These are phyloP conservation scores for Westerdykella sp. DNA, from an alignment of 2,329 filamentous ascomycete species.

Conservation along the genomic window DNA sequence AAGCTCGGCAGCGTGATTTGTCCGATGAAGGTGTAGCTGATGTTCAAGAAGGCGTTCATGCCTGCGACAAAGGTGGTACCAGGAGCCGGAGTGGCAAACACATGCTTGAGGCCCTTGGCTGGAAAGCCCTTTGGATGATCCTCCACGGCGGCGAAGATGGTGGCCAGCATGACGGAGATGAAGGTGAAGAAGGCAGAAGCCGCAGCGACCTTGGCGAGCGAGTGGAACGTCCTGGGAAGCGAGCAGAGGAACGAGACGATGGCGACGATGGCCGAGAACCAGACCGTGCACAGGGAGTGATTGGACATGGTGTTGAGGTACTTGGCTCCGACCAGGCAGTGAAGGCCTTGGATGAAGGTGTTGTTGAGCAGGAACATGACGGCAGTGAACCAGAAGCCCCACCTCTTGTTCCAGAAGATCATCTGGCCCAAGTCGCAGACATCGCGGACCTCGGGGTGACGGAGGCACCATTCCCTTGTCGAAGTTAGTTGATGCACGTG, in stretches of 20 bases:
- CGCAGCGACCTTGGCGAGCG: slow-evolving; percentile 72
- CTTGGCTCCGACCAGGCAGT: slow-evolving; percentile 77
- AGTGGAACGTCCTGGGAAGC: slow-evolving; percentile 76
- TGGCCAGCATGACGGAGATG: slow-evolving; percentile 75
- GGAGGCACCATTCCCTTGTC: slow-evolving; percentile 76
- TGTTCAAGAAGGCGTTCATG: slow-evolving; percentile 88
- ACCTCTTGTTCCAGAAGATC: slow-evolving; percentile 79
- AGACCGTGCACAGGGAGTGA: slow-evolving; percentile 67
- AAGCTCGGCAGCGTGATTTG: slow-evolving; percentile 92
- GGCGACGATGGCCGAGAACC: slow-evolving; percentile 68
- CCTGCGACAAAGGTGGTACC: slow-evolving; percentile 75
- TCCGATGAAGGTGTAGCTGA: slow-evolving; percentile 92
- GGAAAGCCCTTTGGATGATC: slow-evolving; percentile 62
- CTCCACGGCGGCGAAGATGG: slow-evolving; percentile 74
- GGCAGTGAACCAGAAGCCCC: slow-evolving; percentile 63
- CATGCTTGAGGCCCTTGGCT: slow-evolving; percentile 54
- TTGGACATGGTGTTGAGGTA: slow-evolving; percentile 86
- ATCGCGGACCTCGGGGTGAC: slow-evolving; percentile 85
- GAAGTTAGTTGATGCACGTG: slow-evolving; percentile 5
- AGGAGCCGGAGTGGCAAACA: slow-evolving; percentile 60
- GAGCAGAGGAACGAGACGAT: slow-evolving; percentile 73
- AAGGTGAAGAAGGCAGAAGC: slow-evolving; percentile 83
- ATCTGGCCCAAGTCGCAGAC: slow-evolving; percentile 95
- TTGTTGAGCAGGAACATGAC: slow-evolving; percentile 93
- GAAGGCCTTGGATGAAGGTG: slow-evolving; percentile 77